Percentiles rank a stretch among this genome's conserved stretches.
These are phyloP conservation scores for Acer campestre DNA, from an alignment of 345 rosid species.

Conservation along the genomic window DNA sequence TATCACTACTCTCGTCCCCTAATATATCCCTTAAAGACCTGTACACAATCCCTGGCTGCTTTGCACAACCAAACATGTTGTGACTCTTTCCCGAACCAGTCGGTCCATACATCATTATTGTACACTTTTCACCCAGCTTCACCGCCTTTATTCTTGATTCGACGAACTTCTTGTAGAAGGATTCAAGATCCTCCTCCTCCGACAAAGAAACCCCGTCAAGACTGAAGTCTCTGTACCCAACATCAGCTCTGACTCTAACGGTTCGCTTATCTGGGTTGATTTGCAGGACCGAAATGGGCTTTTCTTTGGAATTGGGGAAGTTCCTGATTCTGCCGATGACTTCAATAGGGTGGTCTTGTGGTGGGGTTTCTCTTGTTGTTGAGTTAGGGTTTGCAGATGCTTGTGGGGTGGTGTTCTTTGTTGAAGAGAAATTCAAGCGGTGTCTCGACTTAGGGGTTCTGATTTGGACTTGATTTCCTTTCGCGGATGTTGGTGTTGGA, in stretches of 20 bases:
- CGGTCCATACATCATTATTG: slow-evolving; percentile 97
- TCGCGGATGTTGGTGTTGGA: slow-evolving; percentile 68
- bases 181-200: slow-evolving; percentile 70
- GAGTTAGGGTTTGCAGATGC: slow-evolving; percentile 49
- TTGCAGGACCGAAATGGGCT: slow-evolving; percentile 54
- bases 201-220: slow-evolving; percentile 89
- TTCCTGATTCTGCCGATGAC: slow-evolving; percentile 82
- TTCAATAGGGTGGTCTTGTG: slow-evolving; percentile 84
- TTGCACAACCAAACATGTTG: slow-evolving; percentile 89
- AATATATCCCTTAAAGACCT: slow-evolving; percentile 68
- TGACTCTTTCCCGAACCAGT: slow-evolving; percentile 97
- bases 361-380: slow-evolving; percentile 44
- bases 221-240: slow-evolving; percentile 86
- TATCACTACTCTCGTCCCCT: slow-evolving; percentile 48
- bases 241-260: slow-evolving; percentile 76
- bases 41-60: slow-evolving; percentile 91
- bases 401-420: slow-evolving; percentile 29
- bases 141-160: slow-evolving; percentile 78
- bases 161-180: slow-evolving; percentile 76
- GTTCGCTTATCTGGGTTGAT: slow-evolving; percentile 59
- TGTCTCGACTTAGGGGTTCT: slow-evolving; percentile 83
- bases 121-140: slow-evolving; percentile 76
- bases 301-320: slow-evolving; percentile 66
- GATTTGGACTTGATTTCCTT: slow-evolving; percentile 42
- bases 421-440: slow-evolving; percentile 58